Conservation (phyloP, 2,329 filamentous ascomycete genomes). For the Paecilomyces fulvus region DNA sequence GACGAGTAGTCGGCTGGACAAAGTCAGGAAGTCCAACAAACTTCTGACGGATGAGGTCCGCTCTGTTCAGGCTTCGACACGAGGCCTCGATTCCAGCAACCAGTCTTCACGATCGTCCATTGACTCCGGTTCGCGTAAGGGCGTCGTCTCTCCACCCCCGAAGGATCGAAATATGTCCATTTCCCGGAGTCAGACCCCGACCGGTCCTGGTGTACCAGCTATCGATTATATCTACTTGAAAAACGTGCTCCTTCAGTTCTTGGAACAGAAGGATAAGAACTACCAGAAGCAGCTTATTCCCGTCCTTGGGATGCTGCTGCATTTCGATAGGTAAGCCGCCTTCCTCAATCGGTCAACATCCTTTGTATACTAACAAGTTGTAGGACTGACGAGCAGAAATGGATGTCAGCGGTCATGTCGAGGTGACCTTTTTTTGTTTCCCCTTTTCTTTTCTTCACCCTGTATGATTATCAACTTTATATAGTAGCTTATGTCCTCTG, state of each 20-base stretch:
- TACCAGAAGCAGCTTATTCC: constrained; percentile 60
- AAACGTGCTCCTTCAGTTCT: constrained; percentile 57
- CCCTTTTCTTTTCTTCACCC: neutral
- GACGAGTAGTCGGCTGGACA: constrained; percentile 66
- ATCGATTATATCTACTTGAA: constrained; percentile 59
- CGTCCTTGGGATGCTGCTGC: constrained; percentile 56
- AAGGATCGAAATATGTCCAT: constrained; percentile 27
- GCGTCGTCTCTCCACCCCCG: constrained; percentile 41
- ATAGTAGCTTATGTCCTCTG: neutral
- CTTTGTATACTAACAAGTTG: constrained; percentile 9
- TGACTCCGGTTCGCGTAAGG: constrained; percentile 42
- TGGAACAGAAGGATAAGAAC: constrained; percentile 60
- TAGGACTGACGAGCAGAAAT: constrained; percentile 74
- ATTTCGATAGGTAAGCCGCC: constrained; percentile 51
- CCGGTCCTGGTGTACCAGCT: constrained; percentile 16
- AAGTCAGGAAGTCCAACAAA: constrained; percentile 61
- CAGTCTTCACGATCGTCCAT: constrained; percentile 52
- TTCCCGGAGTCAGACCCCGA: constrained; percentile 30
- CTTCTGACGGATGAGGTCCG: constrained; percentile 52
- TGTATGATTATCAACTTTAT: neutral
- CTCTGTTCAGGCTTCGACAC: constrained; percentile 32
- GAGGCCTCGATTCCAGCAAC: constrained; percentile 34
- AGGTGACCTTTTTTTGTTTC: constrained; percentile 22
- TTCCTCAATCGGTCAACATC: too few species aligned
- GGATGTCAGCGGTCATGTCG: constrained; percentile 64